Evolutionary conservation across 306 rosid species (phyloP).

Genomic region (Aeschynomene evenia): DNA sequence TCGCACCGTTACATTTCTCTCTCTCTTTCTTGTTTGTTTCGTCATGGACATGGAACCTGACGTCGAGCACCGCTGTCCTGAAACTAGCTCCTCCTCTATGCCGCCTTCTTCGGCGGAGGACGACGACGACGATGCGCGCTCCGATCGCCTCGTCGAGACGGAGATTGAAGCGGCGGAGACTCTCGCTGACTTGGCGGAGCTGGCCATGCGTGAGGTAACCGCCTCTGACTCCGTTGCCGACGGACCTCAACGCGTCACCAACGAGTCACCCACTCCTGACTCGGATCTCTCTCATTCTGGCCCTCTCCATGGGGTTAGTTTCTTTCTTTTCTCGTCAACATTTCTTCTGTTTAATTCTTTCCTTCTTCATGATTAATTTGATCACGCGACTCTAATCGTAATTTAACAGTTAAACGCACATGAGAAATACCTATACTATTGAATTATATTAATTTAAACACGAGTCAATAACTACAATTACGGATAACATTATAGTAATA

Average conservation of each 20-base stretch:
- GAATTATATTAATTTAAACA: neutral
- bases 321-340: neutral
- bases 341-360: neutral
- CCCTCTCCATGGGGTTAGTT: conserved; percentile 36
- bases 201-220: conserved; percentile 51
- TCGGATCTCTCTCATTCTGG: conserved; percentile 45
- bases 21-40: neutral
- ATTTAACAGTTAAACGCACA: neutral
- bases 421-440: neutral
- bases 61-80: conserved; percentile 22
- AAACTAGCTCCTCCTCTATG: conserved; percentile 31
- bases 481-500: neutral
- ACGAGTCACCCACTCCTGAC: conserved; percentile 43
- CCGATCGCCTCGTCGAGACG: conserved; percentile 56
- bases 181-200: conserved; percentile 65
- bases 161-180: conserved; percentile 98
- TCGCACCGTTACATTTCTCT: neutral
- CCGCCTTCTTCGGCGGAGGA: conserved; percentile 14
- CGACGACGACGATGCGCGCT: no score
- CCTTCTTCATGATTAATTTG: neutral
- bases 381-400: neutral
- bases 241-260: conserved; percentile 24
- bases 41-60: conserved; percentile 27
- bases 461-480: neutral
- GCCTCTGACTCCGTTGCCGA: conserved; percentile 25